phyloP scores from a whole-genome alignment of 345 rosid genomes.

The Cardamine resedifolia region DNA sequence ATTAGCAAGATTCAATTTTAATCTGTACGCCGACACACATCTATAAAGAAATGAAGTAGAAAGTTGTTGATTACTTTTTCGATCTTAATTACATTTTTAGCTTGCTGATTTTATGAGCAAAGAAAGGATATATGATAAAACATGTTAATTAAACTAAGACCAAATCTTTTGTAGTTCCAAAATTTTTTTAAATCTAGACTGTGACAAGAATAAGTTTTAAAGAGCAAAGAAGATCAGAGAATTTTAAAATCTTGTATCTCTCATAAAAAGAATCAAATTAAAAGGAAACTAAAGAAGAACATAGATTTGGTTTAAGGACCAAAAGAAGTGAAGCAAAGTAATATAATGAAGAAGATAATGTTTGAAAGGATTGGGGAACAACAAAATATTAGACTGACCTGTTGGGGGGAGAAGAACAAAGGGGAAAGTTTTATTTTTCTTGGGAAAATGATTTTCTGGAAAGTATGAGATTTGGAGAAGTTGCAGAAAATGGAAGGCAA shows the following conservation, averaged over 20 bases:
- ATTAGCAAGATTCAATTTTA: background rate
- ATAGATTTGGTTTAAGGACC: slow-evolving; percentile 38
- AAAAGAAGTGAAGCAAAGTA: slow-evolving; percentile 44
- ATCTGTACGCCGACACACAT: slow-evolving; percentile 22
- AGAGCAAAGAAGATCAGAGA: slow-evolving; percentile 30
- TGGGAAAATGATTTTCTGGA: slow-evolving; percentile 43
- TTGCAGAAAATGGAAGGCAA: slow-evolving; percentile 45
- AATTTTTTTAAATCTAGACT: background rate
- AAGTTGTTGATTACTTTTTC: background rate
- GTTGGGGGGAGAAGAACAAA: slow-evolving; percentile 36
- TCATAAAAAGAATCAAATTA: slow-evolving; percentile 18
- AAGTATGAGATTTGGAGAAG: slow-evolving; percentile 42
- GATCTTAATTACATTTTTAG: slow-evolving; percentile 24
- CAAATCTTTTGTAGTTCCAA: background rate
- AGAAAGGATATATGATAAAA: background rate
- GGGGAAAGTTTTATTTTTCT: slow-evolving; percentile 33
- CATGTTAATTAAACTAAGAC: background rate
- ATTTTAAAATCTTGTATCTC: slow-evolving; percentile 21
- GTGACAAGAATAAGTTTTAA: background rate
- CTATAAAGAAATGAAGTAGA: background rate
- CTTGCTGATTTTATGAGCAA: background rate
- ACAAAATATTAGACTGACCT: slow-evolving; percentile 37
- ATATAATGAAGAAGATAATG: slow-evolving; percentile 40
- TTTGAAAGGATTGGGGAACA: slow-evolving; percentile 43
- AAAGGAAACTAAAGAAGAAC: slow-evolving; percentile 32